Evolutionary conservation across 2,329 filamentous ascomycete genomes (phyloP).

Genomic region (Arthrobotrys conoides): DNA sequence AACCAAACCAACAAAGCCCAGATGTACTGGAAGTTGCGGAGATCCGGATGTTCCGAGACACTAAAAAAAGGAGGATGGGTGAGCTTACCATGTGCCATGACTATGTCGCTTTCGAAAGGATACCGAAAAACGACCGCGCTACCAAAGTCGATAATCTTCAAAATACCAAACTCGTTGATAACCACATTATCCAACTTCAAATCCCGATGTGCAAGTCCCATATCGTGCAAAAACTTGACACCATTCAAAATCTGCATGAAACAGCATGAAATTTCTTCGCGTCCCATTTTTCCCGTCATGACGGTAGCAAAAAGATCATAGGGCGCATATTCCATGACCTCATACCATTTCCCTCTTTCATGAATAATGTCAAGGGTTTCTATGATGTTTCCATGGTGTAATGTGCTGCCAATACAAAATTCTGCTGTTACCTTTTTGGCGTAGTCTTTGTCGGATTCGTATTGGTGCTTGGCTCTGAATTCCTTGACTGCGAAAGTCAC

Average conservation of each 20-base stretch:
- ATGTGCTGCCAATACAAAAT: constrained; percentile 95
- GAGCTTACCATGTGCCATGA: constrained; percentile 81
- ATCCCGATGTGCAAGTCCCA: constrained; percentile 94
- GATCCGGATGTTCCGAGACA: neutral
- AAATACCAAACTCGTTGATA: constrained; percentile 94
- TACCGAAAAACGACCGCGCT: constrained; percentile 98
- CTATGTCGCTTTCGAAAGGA: constrained; percentile 91
- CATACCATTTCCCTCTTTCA: constrained; percentile 94
- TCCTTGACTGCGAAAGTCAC: constrained; percentile 98
- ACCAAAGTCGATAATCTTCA: constrained; percentile 99
- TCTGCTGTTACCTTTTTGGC: constrained; percentile 98
- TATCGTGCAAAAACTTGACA: constrained; percentile 92
- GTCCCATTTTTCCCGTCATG: constrained; percentile 97
- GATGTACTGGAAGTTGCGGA: neutral
- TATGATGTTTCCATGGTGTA: constrained; percentile 98
- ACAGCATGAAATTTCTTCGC: constrained; percentile 89
- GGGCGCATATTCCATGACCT: constrained; percentile 99
- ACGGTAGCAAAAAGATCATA: constrained; percentile 97
- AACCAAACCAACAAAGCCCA: constrained; percentile 14
- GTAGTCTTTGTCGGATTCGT: constrained; percentile 95
- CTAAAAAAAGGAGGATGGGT: neutral
- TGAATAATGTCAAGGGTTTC: constrained; percentile 97
- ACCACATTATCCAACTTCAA: constrained; percentile 98
- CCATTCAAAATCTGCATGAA: constrained; percentile 96
- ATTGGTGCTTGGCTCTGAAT: constrained; percentile 89